Percentiles rank a stretch among this genome's conserved stretches.
phyloP scores from a whole-genome alignment of 345 rosid species.

The Melastoma malabathricum region DNA sequence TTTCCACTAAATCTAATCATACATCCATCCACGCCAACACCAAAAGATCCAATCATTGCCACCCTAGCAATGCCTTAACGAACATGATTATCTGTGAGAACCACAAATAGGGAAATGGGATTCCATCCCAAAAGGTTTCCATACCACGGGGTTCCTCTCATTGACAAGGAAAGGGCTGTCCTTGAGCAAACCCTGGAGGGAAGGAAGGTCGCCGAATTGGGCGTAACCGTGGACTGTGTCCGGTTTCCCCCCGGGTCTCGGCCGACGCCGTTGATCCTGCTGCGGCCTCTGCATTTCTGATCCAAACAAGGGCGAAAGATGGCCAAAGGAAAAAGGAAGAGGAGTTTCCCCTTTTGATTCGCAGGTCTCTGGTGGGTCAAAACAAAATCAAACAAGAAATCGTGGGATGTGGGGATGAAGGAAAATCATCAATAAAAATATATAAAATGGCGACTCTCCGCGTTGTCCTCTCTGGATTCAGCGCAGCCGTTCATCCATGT shows the following conservation, averaged over 20 bases:
- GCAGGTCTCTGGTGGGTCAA: no score
- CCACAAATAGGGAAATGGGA: background rate
- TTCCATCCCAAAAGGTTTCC: slow-evolving; percentile 8
- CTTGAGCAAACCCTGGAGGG: slow-evolving; percentile 54
- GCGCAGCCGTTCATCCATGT: no score
- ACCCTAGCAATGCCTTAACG: background rate
- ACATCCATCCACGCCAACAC: background rate
- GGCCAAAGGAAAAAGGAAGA: no score
- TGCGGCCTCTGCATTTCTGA: slow-evolving; percentile 38
- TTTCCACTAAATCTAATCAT: background rate
- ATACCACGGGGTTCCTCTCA: slow-evolving; percentile 80
- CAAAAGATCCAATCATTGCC: background rate
- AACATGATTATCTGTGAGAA: background rate
- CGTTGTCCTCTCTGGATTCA: no score
- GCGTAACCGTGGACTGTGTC: slow-evolving; percentile 79
- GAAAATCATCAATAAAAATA: no score
- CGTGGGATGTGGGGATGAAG: no score
- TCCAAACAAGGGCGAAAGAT: no score
- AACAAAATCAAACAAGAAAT: no score
- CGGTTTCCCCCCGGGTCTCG: slow-evolving; percentile 49
- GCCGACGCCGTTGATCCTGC: slow-evolving; percentile 42
- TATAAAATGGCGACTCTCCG: no score
- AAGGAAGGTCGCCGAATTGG: slow-evolving; percentile 66
- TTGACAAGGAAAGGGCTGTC: slow-evolving; percentile 67
- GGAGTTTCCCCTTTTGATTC: no score